Evolutionary conservation across 768 basidiomycete genomes (phyloP), one percentile per base, ranked within the genome.

Genomic region (Omphalotus guepiniiformis): DNA sequence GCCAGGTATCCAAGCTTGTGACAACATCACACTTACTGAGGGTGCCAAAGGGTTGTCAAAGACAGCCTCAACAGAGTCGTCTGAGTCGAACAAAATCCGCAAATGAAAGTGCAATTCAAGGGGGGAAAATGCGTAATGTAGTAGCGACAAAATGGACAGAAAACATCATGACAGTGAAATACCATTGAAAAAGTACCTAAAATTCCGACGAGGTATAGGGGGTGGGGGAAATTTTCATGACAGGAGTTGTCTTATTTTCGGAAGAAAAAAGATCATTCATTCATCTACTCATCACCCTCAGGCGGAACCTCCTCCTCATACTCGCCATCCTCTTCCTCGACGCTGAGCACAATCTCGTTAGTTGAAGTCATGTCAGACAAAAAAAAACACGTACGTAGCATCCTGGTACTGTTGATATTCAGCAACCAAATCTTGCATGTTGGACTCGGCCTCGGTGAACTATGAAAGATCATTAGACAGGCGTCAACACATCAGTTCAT

Each of bases 401-500:
- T 93, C 90, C 72, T 93, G 90, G 72, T 93, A 93, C 69, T 93
- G 91, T 65, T 95, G 92, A 72, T 96, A 97, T 72, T 98, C 95
- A 42, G 93, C 92, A 52, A 97, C 90, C 54, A 98, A 76, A 74
- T 97, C 95, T 66, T 96, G 93, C 93, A 97, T 93, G 81, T 97
- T 97, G 54, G 90, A 93, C 72, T 98, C 94, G 48, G 94, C 95
- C 69, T 98, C 95, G 53, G 95, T 94, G 80, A 97, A 93, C 80
- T 83, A 56, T 11, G 55, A 53, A 40, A 55, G 11, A 25, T 28
- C 6, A 6, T 43, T 6, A 18, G 34, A 23, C 3, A 36, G 15
- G 39, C 27, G 9, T 19, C 4, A 6, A 44, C 6, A n/a, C 11
- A 29, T n/a, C 6, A 13, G 29, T 7, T 18, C 8, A 27, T 13